Evolutionary conservation across 352 stramenopile genomes (phyloP), one percentile per base, ranked within the genome.

Genomic region (Globisporangium paddicum): DNA sequence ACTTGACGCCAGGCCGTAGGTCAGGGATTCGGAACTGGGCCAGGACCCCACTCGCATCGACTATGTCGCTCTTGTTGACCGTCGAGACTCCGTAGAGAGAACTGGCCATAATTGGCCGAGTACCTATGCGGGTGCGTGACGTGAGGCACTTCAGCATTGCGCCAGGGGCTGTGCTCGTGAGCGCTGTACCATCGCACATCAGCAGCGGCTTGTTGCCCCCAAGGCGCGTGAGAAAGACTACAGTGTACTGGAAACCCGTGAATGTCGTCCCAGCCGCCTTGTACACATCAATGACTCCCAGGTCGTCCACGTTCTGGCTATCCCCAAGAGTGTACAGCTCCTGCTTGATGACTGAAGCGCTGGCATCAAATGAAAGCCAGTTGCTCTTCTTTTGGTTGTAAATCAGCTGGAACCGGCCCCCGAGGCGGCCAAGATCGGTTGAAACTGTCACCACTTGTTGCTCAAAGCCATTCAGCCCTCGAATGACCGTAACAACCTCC

Each of bases 401-500:
- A 9, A 68, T 75, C 28, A 99, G 62, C 35, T 76, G 72, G 60
- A 98, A 98, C 21, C 75, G 75, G 8, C 96, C 96, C 11, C 82
- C 79, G 2, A 98, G 80, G 0, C 52, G 67, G 0, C 80, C 84
- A 3, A 64, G 62, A 19, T 77, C 84, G 1, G 87, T 82, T 2
- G 69, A 73, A 13, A 98, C 71, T 3, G 71, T 86, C 2, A 98
- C 63, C 6, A 78, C 81, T 57, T 98, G 95, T 62, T 98, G 88
- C 34, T 97, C 93, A 54, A 86, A 98, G 5, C 96, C 95, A 19
- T 95, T 91, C 64, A 93, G 96, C 10, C 81, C 87, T 18, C 87
- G 69, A 5, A 98, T 86, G 35, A 95, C 73, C 2, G 89, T 92
- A 6, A 73, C 70, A 18, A 93, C 77, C 11, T 82, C 71, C 11